Evolutionary conservation across 176 grass and related monocot species (phyloP).

Genomic region (Alopecurus myosuroides): DNA sequence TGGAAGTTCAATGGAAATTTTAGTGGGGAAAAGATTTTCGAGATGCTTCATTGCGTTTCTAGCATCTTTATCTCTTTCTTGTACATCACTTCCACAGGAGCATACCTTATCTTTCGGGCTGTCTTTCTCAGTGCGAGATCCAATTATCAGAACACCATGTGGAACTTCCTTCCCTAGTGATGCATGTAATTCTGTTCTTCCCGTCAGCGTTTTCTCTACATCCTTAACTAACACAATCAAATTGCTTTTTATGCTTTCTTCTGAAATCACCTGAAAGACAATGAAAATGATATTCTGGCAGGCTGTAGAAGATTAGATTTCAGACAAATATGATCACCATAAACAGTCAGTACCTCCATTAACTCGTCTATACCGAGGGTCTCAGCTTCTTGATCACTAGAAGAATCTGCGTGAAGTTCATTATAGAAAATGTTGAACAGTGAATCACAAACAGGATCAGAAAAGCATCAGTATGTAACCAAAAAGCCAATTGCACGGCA

Average conservation of each 20-base stretch:
- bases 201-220: slow-evolving; percentile 44
- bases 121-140: slow-evolving; percentile 47
- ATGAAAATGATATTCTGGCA: not conserved
- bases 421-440: slow-evolving; percentile 4
- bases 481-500: not conserved
- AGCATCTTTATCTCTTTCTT: slow-evolving; percentile 44
- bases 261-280: slow-evolving; percentile 54
- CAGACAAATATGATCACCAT: not conserved
- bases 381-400: slow-evolving; percentile 30
- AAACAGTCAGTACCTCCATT: slow-evolving; percentile 53
- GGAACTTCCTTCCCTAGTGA: slow-evolving; percentile 49
- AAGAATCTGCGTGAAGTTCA: slow-evolving; percentile 36
- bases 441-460: not conserved
- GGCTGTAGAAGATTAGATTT: not conserved
- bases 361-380: slow-evolving; percentile 52
- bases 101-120: slow-evolving; percentile 71
- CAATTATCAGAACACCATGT: slow-evolving; percentile 77
- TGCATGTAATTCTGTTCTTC: slow-evolving; percentile 42
- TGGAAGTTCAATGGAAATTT: slow-evolving; percentile 67
- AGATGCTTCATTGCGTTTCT: slow-evolving; percentile 51
- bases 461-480: not conserved
- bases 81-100: slow-evolving; percentile 22
- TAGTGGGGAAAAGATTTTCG: slow-evolving; percentile 68
- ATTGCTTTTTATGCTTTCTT: slow-evolving; percentile 60
- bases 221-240: slow-evolving; percentile 78